These are phyloP conservation scores for Houttuynia cordata DNA, from an alignment of 164 flowering plant genomes.

Conservation along the genomic window DNA sequence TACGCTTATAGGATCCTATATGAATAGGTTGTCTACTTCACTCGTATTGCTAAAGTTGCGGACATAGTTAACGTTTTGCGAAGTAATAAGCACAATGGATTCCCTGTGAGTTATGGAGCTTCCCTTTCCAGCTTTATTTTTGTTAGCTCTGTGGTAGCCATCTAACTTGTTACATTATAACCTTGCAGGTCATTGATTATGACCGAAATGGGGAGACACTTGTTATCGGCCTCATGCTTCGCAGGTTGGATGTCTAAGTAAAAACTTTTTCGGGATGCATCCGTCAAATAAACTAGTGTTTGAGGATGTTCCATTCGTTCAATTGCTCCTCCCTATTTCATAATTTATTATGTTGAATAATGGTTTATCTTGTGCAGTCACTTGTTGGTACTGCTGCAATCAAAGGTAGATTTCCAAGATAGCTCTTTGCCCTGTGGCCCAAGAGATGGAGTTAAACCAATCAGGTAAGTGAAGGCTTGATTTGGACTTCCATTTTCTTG, in stretches of 20 bases:
- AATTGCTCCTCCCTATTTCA: too few relatives aligned
- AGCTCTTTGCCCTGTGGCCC: conserved; percentile 65
- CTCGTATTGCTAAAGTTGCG: conserved; percentile 80
- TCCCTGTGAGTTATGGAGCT: conserved; percentile 52
- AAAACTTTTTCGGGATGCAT: too few relatives aligned
- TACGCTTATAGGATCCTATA: conserved; percentile 7
- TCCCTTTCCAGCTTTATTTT: neutral
- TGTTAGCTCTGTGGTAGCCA: neutral
- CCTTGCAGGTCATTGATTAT: conserved; percentile 67
- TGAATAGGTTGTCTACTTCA: conserved; percentile 64
- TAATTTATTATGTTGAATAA: neutral
- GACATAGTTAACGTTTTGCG: conserved; percentile 59
- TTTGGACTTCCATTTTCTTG: neutral
- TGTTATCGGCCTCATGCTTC: conserved; percentile 82
- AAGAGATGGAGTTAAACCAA: conserved; percentile 41
- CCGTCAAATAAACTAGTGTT: neutral
- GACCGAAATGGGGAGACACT: conserved; percentile 65
- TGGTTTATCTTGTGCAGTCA: conserved; percentile 46
- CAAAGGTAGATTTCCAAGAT: conserved; percentile 91
- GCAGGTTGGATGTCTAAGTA: conserved; percentile 40
- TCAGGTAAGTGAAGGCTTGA: conserved; percentile 31
- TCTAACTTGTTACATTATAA: neutral
- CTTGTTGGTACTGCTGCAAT: conserved; percentile 79
- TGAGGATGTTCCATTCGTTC: neutral
- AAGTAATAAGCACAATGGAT: conserved; percentile 79